Evolutionary conservation across 345 rosid genomes (phyloP), one percentile per base, ranked within the genome.

Genomic region (Salix koriyanagi): DNA sequence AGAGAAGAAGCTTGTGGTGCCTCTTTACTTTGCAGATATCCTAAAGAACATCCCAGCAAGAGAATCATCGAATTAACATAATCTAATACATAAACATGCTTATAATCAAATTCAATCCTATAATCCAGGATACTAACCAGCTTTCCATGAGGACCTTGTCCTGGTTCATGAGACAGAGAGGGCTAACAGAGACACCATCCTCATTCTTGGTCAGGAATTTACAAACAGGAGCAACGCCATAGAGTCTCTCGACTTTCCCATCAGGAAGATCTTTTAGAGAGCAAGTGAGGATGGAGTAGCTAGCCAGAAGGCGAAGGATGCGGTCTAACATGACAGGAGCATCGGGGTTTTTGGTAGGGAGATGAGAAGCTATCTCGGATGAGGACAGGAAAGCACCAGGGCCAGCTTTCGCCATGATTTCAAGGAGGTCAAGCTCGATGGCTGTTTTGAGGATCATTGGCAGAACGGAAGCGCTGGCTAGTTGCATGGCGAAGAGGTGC

Each of bases 131-230:
- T 9, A 23, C 19, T 28, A 9, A 94, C 98, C 97, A 94, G 88
- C 97, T 92, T 79, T 94, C 97, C 99, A 94, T 91, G 79, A 90
- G 91, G 56, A 94, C 87, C 79, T 93, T 91, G 69, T 92, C 98
- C 81, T 94, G 98, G 80, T 89, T 91, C 97, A 94, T 90, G 71
- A 91, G 91, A 72, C 83, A 83, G 19, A 92, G 89, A 70, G 96
- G 79, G 50, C 91, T 84, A n/a, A 93, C 58, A 0, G 97, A 83
- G 18, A 89, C 97, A 50, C 96, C 97, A 75, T 91, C 97, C 74
- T 91, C 92, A 71, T 94, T 90, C 82, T 87, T 91, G 54, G 85
- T 85, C 84, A 94, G 79, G 85, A 76, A 94, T 85, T 92, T 92
- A 80, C 95, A 87, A 70, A 94, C 98, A n/a, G 94, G 94, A 12